Base-by-base conservation (phyloP, 176 grass and related monocot genomes). In the Miscanthus lutarioriparius region DNA sequence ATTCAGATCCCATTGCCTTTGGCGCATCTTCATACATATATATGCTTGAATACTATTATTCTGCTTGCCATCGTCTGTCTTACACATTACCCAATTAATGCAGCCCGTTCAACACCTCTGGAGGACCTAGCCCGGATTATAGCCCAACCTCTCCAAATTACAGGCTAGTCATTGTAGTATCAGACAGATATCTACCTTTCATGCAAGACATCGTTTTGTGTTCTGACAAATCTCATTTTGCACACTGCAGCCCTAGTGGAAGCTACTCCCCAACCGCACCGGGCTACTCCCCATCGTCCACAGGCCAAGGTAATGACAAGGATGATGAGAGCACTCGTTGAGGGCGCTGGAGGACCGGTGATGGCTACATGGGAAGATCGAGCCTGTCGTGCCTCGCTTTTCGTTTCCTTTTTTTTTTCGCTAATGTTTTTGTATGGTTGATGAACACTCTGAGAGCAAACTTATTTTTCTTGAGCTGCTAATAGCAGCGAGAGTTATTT, bases 191-290 rank as follows among this genome's bases (percentile, higher is more conserved):
- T 41, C 1, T 76, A 37, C 15, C 19, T 44, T 1, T 23, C 7
- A 14, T 81, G n/a, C 6, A 64, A 75, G 30, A 5, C n/a, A 22
- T 37, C 3, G 40, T 67, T 66, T 65, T n/a, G 4, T 66, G 15
- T 65, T 53, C 41, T 90, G 17, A 84, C 76, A 58, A 48, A 67
- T 62, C 61, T 56, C 1, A 65, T 14, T 43, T 67, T 45, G 62
- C 36, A 64, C 7, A 8, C 23, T 81, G 70, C 95, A 98, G 96
- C 58, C 96, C 96, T 36, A 98, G 89, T 44, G 96, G 84, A 48
- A 95, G 96, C 89, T 95, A 98, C 82, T 95, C 96, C 30, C 96
- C 96, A 20, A 93, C 93, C 49, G 91, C 93, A 20, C 93, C 91
- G 2, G 96, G 96, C 22, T 98, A 95, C 77, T 95, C 96, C 8